A percentile compares a stretch with the other conserved stretches of the same genome.
Evolutionary conservation across 805 yeast species (phyloP).

Genomic region (Teunomyces cretensis): DNA sequence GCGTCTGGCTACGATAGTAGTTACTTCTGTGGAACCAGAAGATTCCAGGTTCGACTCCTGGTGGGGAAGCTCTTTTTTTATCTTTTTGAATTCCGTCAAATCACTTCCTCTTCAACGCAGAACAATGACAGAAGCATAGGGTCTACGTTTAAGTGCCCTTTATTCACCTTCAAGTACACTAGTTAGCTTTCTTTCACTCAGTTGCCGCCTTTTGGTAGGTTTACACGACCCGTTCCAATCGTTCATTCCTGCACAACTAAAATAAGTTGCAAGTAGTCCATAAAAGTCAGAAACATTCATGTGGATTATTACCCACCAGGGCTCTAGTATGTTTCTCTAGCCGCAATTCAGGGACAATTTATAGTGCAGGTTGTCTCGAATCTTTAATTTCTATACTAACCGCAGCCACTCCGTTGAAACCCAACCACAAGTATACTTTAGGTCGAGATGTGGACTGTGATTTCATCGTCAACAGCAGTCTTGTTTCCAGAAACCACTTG

Average conservation of each 20-base stretch:
- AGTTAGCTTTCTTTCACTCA: too few species aligned
- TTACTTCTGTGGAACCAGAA: conserved; percentile 46
- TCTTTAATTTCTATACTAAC: background rate
- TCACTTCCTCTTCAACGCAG: too few species aligned
- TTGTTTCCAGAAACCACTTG: conserved; percentile 32
- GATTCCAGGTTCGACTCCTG: conserved; percentile 51
- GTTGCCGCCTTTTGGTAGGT: background rate
- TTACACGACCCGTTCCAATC: background rate
- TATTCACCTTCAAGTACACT: too few species aligned
- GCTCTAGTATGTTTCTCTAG: background rate
- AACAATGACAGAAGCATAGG: too few species aligned
- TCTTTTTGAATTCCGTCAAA: conserved; percentile 17
- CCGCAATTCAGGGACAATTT: background rate
- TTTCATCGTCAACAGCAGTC: conserved; percentile 25
- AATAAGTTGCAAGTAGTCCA: background rate
- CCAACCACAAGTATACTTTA: conserved; percentile 16
- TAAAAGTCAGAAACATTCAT: background rate
- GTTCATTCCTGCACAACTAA: background rate
- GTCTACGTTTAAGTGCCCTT: too few species aligned
- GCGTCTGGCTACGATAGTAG: conserved; percentile 65
- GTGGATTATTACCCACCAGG: conserved; percentile 6
- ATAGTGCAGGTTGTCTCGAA: background rate
- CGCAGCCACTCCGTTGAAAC: conserved; percentile 2
- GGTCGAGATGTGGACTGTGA: conserved; percentile 32
- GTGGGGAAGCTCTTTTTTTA: conserved; percentile 42